Conservation (phyloP, 495 filamentous ascomycete species). For the Bacidia rubella region DNA sequence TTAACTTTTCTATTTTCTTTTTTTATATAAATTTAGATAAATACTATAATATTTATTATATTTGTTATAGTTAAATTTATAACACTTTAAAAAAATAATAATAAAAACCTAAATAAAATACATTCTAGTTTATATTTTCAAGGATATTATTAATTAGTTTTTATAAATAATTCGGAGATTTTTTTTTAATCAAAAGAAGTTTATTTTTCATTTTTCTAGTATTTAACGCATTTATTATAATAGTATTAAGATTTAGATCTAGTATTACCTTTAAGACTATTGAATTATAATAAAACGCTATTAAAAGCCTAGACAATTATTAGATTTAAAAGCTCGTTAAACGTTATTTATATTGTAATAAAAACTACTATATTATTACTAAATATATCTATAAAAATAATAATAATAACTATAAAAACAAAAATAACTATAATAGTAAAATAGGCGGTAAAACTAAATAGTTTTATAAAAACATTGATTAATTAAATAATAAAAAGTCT, state of each 20-base stretch:
- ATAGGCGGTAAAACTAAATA: not conserved
- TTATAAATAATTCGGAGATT: not conserved
- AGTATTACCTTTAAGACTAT: too few species aligned
- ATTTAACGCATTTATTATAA: not conserved
- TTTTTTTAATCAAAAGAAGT: not conserved
- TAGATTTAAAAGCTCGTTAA: not conserved
- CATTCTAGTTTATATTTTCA: not conserved
- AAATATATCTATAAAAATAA: not conserved
- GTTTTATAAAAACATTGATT: slow-evolving; percentile 1
- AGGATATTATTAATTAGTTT: not conserved
- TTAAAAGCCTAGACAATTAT: not conserved
- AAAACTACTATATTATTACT: not conserved
- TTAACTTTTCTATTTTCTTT: too few species aligned
- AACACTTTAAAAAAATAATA: too few species aligned
- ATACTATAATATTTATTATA: not conserved
- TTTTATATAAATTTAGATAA: too few species aligned
- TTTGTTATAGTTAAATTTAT: too few species aligned
- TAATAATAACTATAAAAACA: not conserved
- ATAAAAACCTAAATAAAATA: not conserved
- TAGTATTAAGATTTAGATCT: too few species aligned
- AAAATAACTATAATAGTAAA: not conserved
- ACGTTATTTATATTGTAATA: not conserved
- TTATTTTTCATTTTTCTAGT: not conserved
- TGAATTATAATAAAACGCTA: not conserved
- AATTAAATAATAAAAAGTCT: too few species aligned